Base-by-base conservation (phyloP, 2,329 filamentous ascomycete genomes). In the Arthrinium puccinioides region DNA sequence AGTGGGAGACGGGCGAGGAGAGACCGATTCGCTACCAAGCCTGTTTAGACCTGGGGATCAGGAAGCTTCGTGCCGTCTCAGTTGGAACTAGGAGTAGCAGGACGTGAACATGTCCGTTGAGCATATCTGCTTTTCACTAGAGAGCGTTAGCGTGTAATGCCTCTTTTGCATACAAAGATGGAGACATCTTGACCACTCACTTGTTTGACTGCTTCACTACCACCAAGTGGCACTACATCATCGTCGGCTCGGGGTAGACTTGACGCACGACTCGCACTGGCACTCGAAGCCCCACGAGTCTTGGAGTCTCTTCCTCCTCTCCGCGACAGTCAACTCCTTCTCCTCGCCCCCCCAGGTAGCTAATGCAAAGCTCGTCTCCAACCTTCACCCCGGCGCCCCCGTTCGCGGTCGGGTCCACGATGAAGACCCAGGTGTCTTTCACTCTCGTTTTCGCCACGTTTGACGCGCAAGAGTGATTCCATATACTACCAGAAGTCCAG, bases 281-380 rank as follows among this genome's bases (percentile, higher is more conserved):
- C 33, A 36, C 18, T 16, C 33, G 13, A 36, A 36, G 2, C 24
- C 33, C 33, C 33, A 36, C 2, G 33, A 23, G 18, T 36, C 33
- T 2, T 20, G 24, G 5, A 36, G 33, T n/a, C 33, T 23, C 7
- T 21, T 28, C 24, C 33, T 23, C 23, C 33, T 26, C 18, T 36
- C 33, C 16, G 18, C 18, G 13, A 36, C 33, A 9, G 8, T 15
- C 8, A 36, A 9, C 13, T 36, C 33, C 24, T 21, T 28, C 24
- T 36, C 33, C 8, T 36, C 33, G 25, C 18, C 33, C 31, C 16
- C 33, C 33, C 16, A 36, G 33, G 18, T 36, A 36, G 33, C 33
- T 36, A n/a, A 36, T 36, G 33, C 33, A 36, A n/a, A 36, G 24
- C 33, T 36, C 33, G 23, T 36, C 33, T 3, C 33, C 33, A n/a